Base-by-base conservation (phyloP, 108 stramenopile species). In the Conticribra guillardii region DNA sequence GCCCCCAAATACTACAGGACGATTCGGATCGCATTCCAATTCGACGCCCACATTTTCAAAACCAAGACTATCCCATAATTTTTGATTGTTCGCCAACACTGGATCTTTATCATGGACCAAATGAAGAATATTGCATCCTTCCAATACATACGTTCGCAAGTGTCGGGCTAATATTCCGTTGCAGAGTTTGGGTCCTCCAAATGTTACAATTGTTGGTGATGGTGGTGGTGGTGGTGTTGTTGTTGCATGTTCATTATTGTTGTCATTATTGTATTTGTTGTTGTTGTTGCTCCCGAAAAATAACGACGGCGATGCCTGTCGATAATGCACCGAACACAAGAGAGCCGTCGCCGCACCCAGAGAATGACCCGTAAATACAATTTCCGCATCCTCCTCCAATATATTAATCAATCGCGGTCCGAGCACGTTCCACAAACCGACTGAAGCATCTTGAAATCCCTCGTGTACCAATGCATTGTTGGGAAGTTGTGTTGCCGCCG, bases 41-140 rank as follows among this genome's bases (percentile, higher is more conserved):
- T 85, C 84, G 4, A 69, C 54, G 0, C 87, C 87, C 1, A 81
- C 80, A 60, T 61, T 71, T 31, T 74, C 73, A 75, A 79, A 88
- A 2, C 87, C 87, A 28, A 88, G 37, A n/a, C 37, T 54, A 49
- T 85, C 76, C 87, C 87, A 88, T 32, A 88, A 60, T 30, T 51
- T 60, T 73, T 83, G 50, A 64, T 88, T 88, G 34, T 88, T 85
- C 14, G 71, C 69, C 46, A 88, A 54, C 2, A 88, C 65, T 2
- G 87, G 84, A 69, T 88, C 87, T 75, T 73, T 73, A 8, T 58
- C 41, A 59, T 88, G 87, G 18, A 88, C 77, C 18, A 85, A 55
- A 60, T 88, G 82, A 19, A 74, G 18, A n/a, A 85, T 74, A 57
- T 71, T 31, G 46, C 60, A 79, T 30, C 60, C 77, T 49, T 63